phyloP scores from a whole-genome alignment of 2,329 filamentous ascomycete genomes.

The Colletotrichum trifolii region DNA sequence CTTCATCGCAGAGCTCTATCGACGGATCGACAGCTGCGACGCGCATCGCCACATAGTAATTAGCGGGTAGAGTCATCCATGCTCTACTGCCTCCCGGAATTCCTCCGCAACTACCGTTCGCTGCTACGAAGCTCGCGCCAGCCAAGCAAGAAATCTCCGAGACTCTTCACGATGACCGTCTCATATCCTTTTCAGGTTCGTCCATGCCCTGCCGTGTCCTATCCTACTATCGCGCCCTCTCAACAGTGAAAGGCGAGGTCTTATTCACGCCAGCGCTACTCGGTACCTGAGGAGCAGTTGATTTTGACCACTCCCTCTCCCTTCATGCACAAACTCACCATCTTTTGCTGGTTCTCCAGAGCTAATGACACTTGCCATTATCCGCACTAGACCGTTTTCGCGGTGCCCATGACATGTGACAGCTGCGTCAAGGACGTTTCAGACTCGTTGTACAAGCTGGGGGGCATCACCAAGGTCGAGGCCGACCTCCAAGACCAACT shows the following conservation, averaged over 20 bases:
- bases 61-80: slow-evolving; percentile 25
- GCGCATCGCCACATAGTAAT: no score
- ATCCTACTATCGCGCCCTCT: background rate
- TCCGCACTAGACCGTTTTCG: slow-evolving; percentile 82
- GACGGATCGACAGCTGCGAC: no score
- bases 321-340: no score
- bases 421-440: slow-evolving; percentile 89
- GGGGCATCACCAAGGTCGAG: slow-evolving; percentile 84
- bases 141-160: slow-evolving; percentile 20
- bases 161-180: slow-evolving; percentile 40
- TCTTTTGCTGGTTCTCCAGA: background rate
- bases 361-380: slow-evolving; percentile 51
- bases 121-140: slow-evolving; percentile 27
- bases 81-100: slow-evolving; percentile 34
- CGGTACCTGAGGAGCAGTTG: slow-evolving; percentile 23
- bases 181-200: slow-evolving; percentile 41
- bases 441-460: slow-evolving; percentile 78
- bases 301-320: no score
- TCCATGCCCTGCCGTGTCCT: background rate
- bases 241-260: background rate
- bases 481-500: slow-evolving; percentile 86
- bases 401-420: slow-evolving; percentile 93
- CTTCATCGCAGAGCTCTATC: background rate
- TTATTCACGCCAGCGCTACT: background rate
- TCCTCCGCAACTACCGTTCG: slow-evolving; percentile 36